Percentiles rank a stretch among this genome's conserved stretches.
phyloP scores from a whole-genome alignment of 306 rosid genomes.

The Ammopiptanthus mongolicus region DNA sequence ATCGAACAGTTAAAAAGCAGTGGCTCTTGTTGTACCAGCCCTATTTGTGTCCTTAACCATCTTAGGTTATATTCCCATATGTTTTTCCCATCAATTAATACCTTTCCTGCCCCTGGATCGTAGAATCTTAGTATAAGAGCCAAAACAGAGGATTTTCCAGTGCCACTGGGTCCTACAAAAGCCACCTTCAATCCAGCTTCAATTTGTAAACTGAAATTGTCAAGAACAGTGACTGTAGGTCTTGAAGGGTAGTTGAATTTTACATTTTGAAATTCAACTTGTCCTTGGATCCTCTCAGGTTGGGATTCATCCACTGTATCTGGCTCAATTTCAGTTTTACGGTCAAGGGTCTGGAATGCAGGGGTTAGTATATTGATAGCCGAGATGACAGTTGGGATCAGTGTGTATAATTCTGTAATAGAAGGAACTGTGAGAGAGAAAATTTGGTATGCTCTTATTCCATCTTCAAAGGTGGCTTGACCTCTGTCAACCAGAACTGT shows the following conservation, averaged over 20 bases:
- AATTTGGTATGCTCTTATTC: constrained; percentile 83
- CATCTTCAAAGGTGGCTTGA: constrained; percentile 59
- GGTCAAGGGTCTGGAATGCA: constrained; percentile 72
- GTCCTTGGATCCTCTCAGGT: constrained; percentile 47
- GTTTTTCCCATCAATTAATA: constrained; percentile 64
- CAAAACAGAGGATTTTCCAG: constrained; percentile 76
- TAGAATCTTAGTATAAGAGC: constrained; percentile 77
- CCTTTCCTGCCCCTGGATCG: constrained; percentile 57
- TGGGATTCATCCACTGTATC: constrained; percentile 46
- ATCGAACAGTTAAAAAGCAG: constrained; percentile 74
- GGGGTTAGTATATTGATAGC: constrained; percentile 75
- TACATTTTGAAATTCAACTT: constrained; percentile 52
- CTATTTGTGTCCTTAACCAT: constrained; percentile 72
- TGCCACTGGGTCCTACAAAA: constrained; percentile 82
- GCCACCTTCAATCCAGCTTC: constrained; percentile 69
- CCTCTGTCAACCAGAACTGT: constrained; percentile 51
- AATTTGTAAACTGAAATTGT: constrained; percentile 64
- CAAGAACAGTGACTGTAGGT: constrained; percentile 55
- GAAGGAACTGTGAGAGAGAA: constrained; percentile 94
- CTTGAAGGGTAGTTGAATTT: constrained; percentile 68
- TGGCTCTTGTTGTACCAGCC: constrained; percentile 88
- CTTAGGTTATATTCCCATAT: constrained; percentile 65
- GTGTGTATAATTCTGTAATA: constrained; percentile 82
- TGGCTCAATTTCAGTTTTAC: constrained; percentile 66
- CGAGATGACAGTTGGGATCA: constrained; percentile 77